Evolutionary conservation across 73 alveolate species (phyloP), one percentile per base, ranked within the genome.

Genomic region (Tetrahymena elliotti): DNA sequence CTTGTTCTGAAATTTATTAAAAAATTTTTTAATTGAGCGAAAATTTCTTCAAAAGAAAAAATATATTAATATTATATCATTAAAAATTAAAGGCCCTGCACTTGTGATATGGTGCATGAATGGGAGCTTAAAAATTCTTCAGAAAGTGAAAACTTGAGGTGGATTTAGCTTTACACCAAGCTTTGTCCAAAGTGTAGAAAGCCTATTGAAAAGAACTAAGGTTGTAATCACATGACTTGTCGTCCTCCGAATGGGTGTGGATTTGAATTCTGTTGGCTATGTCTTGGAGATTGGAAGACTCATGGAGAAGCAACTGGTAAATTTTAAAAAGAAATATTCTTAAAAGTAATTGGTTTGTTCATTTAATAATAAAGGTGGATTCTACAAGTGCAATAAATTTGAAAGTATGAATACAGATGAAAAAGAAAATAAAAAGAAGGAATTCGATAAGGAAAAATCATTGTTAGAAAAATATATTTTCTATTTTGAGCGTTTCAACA

Each of bases 101-200:
- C 94, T 53, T 98, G 99, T 92, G 97, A 97, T 27, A 94, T 93
- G 95, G 93, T 97, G n/a, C 94, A 95, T 93, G 33, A 52, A 27
- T 98, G 99, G 99, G 96, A 94, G 35, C 84, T 84, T 83, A 98
- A 98, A 95, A 96, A 98, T 53, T 95, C 96, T 40, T 95, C 97
- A 33, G 98, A 96, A 35, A 96, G 98, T 41, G 99, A 97, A 83
- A 96, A 97, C 93, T 93, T 96, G 84, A 97, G 97, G 92, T 97
- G 98, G 99, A 94, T 97, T 68, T 68, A 68, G n/a, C 36, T 68
- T n/a, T 68, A 68, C 88, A 68, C 94, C 6, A 94, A 94, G 53
- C 84, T 94, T 20, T 94, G 96, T 52, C 96, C 96, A 7, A 94
- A 94, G 34, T 94, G 96, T 53, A 83, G 93, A 22, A 52, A 84